A percentile compares a stretch with the other conserved stretches of the same genome.
Conservation (phyloP, 2,329 filamentous ascomycete genomes). For the Coniochaeta hoffmannii region DNA sequence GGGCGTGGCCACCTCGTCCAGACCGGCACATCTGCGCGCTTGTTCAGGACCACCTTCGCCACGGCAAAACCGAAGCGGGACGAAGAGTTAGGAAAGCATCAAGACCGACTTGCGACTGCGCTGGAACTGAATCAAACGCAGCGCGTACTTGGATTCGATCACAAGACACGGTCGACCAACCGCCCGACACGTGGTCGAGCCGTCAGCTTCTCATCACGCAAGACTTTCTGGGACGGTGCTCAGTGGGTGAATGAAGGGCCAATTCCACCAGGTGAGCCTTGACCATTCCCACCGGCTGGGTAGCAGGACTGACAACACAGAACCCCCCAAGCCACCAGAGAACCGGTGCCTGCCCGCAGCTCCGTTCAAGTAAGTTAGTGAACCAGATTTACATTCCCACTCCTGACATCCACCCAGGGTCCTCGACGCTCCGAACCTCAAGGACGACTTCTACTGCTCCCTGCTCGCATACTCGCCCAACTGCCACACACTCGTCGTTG, state of each 20-base stretch:
- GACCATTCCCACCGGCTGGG: not conserved
- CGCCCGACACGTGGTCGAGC: conserved; percentile 8
- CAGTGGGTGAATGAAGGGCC: conserved; percentile 27
- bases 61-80: conserved; percentile 32
- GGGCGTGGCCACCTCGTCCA: conserved; percentile 58
- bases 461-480: conserved; percentile 76
- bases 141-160: conserved; percentile 54
- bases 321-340: conserved; percentile 11
- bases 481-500: conserved; percentile 73
- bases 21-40: conserved; percentile 65
- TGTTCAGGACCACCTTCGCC: conserved; percentile 47
- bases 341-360: conserved; percentile 53
- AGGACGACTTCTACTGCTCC: conserved; percentile 94
- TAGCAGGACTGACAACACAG: conserved; percentile 1
- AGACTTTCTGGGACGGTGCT: conserved; percentile 33
- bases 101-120: conserved; percentile 69
- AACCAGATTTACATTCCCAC: not conserved
- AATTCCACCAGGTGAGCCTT: conserved; percentile 11
- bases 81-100: conserved; percentile 61
- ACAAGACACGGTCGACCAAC: conserved; percentile 1
- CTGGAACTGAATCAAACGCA: conserved; percentile 67
- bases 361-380: conserved; percentile 62
- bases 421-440: conserved; percentile 79
- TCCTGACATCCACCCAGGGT: conserved; percentile 37
- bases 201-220: conserved; percentile 11